Base-by-base conservation (phyloP, 2,329 filamentous ascomycete species). In the Phaeomoniella chlamydospora region DNA sequence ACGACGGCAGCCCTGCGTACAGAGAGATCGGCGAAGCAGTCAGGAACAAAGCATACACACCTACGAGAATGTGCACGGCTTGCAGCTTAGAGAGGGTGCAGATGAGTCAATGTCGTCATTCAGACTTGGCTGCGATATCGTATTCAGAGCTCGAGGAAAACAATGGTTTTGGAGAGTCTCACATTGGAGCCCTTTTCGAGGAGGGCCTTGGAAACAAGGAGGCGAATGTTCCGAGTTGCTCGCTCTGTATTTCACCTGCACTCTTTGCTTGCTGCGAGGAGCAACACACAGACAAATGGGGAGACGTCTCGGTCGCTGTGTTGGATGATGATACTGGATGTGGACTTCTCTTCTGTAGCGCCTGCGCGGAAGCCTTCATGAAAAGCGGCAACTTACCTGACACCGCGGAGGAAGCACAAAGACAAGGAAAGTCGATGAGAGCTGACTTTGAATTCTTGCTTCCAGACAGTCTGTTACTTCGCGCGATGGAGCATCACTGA, bases 11-110 rank as follows among this genome's bases (percentile, higher is more conserved):
- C 4, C 18, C 36, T 12, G 14, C 17, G 11, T 39, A 41, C 11
- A 37, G 43, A 22, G 45, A 49, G 19, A 30, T 31, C 4, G 41
- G 39, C 4, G 33, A 42, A 17, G 44, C 45, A 12, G 40, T 42
- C 31, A 19, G 40, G 15, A 30, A 38, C 13, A 18, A 18, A 22
- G 44, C 39, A 3, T 33, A 36, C 15, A 37, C 37, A 18, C 19
- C 35, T 10, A 49, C 45, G 5, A 43, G 42, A 22, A 49, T 49
- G 45, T 49, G 46, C 32, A 34, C 45, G 11, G 29, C 22, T 10
- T 49, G 46, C 34, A 26, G 44, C 10, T 32, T 45, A 3, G 35
- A 40, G 13, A 41, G 45, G 11, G 29, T 49, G 9, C 34, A 41
- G 26, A 47, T 48, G 14, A 41, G 39, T n/a, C 34, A 37, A 18